Evolutionary conservation across 331 rosid genomes (phyloP).

Genomic region (Cydonia oblonga): DNA sequence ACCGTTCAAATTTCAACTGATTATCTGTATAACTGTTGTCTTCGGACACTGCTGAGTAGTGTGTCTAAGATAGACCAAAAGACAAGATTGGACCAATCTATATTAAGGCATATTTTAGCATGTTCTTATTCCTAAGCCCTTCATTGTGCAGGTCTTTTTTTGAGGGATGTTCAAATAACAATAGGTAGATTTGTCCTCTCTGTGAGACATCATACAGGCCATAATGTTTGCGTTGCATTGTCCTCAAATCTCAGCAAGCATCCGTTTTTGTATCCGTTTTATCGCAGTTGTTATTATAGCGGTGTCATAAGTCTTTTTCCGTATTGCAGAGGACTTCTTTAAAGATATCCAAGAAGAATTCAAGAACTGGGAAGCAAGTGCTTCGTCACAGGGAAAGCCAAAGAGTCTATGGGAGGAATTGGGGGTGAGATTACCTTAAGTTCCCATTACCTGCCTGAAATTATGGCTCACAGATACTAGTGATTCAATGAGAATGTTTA

Average conservation of each 20-base stretch:
- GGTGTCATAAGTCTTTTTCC: not conserved
- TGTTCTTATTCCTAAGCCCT: constrained; percentile 53
- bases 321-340: constrained; percentile 66
- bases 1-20: not conserved
- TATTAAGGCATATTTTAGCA: not conserved
- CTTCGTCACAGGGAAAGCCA: constrained; percentile 78
- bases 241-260: constrained; percentile 13
- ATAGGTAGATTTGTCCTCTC: constrained; percentile 84
- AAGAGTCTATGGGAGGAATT: constrained; percentile 99
- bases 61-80: not conserved
- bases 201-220: constrained; percentile 29
- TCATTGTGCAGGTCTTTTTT: constrained; percentile 83
- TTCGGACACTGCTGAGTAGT: not conserved
- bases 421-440: constrained; percentile 32
- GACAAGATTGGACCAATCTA: not conserved
- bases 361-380: constrained; percentile 84
- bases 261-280: constrained; percentile 2
- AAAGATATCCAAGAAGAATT: constrained; percentile 85
- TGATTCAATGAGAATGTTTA: not conserved
- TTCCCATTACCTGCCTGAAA: not conserved
- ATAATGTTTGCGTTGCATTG: constrained; percentile 26
- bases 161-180: constrained; percentile 95
- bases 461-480: not conserved
- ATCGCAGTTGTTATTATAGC: not conserved
- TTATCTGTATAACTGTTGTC: not conserved